phyloP scores from a whole-genome alignment of 352 stramenopile genomes.

The Globisporangium echinulatum region DNA sequence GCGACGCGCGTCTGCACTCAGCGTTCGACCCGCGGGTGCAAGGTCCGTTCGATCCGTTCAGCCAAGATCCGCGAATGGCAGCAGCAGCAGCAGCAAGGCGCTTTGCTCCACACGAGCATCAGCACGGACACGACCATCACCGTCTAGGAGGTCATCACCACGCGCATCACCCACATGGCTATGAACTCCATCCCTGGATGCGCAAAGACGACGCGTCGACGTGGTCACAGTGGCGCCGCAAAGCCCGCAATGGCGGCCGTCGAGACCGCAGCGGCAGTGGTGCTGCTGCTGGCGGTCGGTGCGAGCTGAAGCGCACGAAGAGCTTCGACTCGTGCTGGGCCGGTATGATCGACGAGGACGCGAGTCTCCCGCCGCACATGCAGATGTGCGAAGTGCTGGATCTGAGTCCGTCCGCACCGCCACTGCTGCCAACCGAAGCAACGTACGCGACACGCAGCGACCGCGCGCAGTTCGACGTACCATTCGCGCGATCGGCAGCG shows the following conservation, averaged over 20 bases:
- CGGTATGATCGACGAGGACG: conserved; percentile 14
- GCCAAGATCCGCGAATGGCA: background rate
- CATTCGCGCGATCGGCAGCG: background rate
- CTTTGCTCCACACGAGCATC: background rate
- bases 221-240: background rate
- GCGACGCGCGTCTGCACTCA: conserved; percentile 3
- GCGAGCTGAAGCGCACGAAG: conserved; percentile 27
- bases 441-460: conserved; percentile 11
- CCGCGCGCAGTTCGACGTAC: conserved; percentile 4
- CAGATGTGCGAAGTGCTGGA: conserved; percentile 40
- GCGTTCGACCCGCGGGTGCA: background rate
- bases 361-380: conserved; percentile 34
- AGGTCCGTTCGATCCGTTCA: background rate
- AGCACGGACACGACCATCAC: background rate
- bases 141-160: background rate
- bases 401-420: conserved; percentile 39
- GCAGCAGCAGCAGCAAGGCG: background rate
- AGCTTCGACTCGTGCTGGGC: conserved; percentile 46
- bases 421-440: conserved; percentile 11
- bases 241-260: background rate
- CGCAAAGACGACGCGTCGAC: background rate
- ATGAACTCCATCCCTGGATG: background rate
- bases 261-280: background rate
- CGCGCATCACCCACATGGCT: background rate
- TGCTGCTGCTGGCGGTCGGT: no score